phyloP scores from a whole-genome alignment of 208 protist species.

The Acanthamoeba castellanii region DNA sequence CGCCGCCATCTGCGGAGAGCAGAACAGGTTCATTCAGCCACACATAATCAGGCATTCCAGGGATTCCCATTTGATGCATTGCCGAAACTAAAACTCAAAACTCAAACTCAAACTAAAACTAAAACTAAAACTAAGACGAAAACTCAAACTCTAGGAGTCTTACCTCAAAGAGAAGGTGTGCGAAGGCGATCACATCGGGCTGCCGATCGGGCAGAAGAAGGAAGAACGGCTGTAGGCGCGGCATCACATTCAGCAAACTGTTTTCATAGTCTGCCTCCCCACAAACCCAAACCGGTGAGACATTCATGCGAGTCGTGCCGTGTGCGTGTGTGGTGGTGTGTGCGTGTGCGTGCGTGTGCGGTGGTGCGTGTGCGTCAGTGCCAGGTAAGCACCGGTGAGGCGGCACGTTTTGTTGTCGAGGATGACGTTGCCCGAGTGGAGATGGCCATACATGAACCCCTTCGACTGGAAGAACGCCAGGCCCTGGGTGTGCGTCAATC shows the following conservation, averaged over 20 bases:
- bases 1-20: neutral
- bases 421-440: constrained; percentile 68
- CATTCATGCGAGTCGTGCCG: neutral
- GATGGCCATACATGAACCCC: constrained; percentile 58
- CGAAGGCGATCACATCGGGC: constrained; percentile 56
- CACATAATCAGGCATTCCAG: neutral
- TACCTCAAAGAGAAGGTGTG: constrained; percentile 60
- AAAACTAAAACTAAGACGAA: too few species aligned
- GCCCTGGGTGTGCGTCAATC: neutral
- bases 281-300: too few species aligned
- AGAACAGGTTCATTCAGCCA: neutral
- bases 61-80: neutral
- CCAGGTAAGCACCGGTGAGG: neutral
- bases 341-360: neutral
- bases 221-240: constrained; percentile 36
- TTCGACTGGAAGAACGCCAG: constrained; percentile 51
- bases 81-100: too few species aligned
- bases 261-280: constrained; percentile 69
- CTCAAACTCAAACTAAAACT: too few species aligned
- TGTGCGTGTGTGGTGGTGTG: neutral
- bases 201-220: neutral
- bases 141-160: neutral
- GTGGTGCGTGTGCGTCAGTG: neutral
- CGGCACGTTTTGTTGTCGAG: constrained; percentile 39
- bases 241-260: constrained; percentile 32